Conservation (phyloP, 1,139 yeast genomes). For the Candida glucosophila region DNA sequence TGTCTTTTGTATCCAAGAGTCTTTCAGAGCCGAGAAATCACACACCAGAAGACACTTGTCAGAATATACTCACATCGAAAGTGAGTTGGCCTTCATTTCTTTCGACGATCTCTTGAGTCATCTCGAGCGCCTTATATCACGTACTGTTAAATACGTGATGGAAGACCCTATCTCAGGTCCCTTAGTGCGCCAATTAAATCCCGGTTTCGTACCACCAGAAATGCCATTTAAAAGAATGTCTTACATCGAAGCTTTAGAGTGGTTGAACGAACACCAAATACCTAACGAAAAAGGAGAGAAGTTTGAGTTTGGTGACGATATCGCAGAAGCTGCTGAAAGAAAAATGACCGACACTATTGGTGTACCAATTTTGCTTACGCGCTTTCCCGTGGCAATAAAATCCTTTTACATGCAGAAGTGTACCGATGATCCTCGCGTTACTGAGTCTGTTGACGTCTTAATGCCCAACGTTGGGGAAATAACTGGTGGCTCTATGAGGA, state of each 20-base stretch:
- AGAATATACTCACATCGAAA: slow-evolving; percentile 95
- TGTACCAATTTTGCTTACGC: slow-evolving; percentile 80
- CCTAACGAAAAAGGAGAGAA: slow-evolving; percentile 89
- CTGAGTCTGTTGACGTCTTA: slow-evolving; percentile 95
- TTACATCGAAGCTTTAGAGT: slow-evolving; percentile 82
- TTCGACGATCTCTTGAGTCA: slow-evolving; percentile 84
- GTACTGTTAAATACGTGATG: slow-evolving; percentile 63
- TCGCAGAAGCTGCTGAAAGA: slow-evolving; percentile 99
- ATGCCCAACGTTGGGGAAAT: slow-evolving; percentile 99
- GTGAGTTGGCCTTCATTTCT: slow-evolving; percentile 78
- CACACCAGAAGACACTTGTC: slow-evolving; percentile 98
- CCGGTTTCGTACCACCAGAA: slow-evolving; percentile 72
- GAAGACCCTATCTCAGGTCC: slow-evolving; percentile 93
- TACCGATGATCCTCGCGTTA: slow-evolving; percentile 82
- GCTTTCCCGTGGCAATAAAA: slow-evolving; percentile 96
- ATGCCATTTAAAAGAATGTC: slow-evolving; percentile 88
- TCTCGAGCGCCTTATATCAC: slow-evolving; percentile 70
- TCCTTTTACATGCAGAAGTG: slow-evolving; percentile 97
- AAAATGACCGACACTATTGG: slow-evolving; percentile 95
- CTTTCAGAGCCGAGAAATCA: slow-evolving; percentile 98
- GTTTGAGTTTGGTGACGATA: slow-evolving; percentile 96
- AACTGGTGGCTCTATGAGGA: slow-evolving; percentile 99
- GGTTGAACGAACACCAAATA: slow-evolving; percentile 94
- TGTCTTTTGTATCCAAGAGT: slow-evolving; percentile 94
- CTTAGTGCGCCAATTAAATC: slow-evolving; percentile 84